A percentile compares a stretch with the other conserved stretches of the same genome.
Evolutionary conservation across 345 rosid genomes (phyloP).

Genomic region (Boechera divaricarpa): DNA sequence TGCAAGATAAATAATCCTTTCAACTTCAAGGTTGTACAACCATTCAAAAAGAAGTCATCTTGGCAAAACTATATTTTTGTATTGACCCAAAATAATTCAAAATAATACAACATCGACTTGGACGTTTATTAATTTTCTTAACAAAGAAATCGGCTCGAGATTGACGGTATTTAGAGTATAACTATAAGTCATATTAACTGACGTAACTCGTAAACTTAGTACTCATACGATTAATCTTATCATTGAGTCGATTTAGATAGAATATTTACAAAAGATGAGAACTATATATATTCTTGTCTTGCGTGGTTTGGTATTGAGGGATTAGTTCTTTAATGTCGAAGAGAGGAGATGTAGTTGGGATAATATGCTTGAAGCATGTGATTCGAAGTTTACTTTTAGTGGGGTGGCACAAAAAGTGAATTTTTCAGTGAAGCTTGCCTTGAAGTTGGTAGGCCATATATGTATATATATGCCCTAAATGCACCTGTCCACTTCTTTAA

Average conservation of each 20-base stretch:
- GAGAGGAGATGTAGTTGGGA: constrained; percentile 19
- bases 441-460: constrained; percentile 36
- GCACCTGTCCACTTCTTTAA: constrained; percentile 42
- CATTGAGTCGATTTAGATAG: neutral
- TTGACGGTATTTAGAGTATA: too few relatives aligned
- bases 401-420: constrained; percentile 8
- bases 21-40: neutral
- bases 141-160: too few relatives aligned
- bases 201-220: too few relatives aligned
- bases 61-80: neutral
- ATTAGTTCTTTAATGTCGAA: constrained; percentile 1
- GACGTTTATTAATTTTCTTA: too few relatives aligned
- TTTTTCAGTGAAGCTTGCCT: constrained; percentile 13
- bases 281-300: neutral
- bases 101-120: neutral
- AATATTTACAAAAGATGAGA: neutral
- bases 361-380: constrained; percentile 37
- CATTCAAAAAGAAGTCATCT: neutral
- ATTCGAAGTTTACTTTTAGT: constrained; percentile 31
- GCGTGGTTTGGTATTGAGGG: neutral
- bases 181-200: too few relatives aligned
- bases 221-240: neutral
- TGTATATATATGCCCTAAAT: constrained; percentile 23
- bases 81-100: neutral
- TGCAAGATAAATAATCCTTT: neutral